Evolutionary conservation across 176 grass and related monocot species (phyloP).

Genomic region (Oryza meyeriana): DNA sequence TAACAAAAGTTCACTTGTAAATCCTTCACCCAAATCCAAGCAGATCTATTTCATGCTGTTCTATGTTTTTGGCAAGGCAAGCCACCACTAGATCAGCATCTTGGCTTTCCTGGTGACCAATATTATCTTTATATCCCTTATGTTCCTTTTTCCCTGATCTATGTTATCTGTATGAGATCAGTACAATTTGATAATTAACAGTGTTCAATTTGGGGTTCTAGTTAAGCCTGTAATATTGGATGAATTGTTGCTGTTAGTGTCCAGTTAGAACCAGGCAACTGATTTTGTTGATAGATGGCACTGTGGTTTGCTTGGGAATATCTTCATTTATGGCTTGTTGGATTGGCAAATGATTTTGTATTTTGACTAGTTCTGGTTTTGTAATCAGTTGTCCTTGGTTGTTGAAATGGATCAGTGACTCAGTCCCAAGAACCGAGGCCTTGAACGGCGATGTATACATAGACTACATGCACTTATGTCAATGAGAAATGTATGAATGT

Average conservation of each 20-base stretch:
- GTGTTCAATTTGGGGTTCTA: neutral
- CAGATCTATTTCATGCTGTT: neutral
- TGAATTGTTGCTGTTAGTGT: neutral
- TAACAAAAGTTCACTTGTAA: neutral
- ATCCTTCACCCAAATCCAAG: neutral
- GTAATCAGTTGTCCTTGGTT: neutral
- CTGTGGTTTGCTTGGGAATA: neutral
- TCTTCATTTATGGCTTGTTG: neutral
- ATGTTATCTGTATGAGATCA: neutral
- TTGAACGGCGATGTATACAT: neutral
- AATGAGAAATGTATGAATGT: neutral
- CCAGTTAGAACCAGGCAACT: neutral
- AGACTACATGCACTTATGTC: neutral
- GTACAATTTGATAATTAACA: neutral
- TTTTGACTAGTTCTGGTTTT: neutral
- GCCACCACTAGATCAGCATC: no score
- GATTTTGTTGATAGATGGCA: neutral
- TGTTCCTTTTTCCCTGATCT: neutral
- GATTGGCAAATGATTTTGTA: neutral
- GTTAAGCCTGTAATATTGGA: neutral
- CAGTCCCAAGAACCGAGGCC: neutral
- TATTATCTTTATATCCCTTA: neutral
- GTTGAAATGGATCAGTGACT: neutral
- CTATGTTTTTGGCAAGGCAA: no score
- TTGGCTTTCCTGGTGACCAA: neutral